Percentiles rank a stretch among this genome's conserved stretches.
Evolutionary conservation across 495 filamentous ascomycete genomes (phyloP).

Genomic region (Sphaerosporella brunnea): DNA sequence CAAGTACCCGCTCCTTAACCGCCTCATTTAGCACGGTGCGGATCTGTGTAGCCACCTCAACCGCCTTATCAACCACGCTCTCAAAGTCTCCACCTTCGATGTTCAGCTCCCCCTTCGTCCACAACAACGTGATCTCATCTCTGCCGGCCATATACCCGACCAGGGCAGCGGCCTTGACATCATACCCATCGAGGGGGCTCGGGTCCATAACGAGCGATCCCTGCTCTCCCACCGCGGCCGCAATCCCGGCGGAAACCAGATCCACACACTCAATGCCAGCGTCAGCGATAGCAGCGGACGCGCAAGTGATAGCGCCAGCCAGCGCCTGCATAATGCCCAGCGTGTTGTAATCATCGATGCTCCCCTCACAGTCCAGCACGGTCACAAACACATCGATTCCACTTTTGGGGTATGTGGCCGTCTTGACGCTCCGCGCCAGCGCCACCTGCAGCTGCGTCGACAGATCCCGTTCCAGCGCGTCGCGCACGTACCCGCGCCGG

Average conservation of each 20-base stretch:
- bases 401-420: constrained; percentile 90
- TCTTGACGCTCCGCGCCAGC: constrained; percentile 71
- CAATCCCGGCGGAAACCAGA: constrained; percentile 72
- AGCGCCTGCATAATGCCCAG: constrained; percentile 81
- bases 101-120: constrained; percentile 62
- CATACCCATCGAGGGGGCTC: constrained; percentile 50
- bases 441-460: constrained; percentile 82
- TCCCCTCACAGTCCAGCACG: constrained; percentile 66
- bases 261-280: constrained; percentile 93
- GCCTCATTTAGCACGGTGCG: constrained; percentile 23
- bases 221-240: constrained; percentile 38
- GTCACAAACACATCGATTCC: constrained; percentile 84
- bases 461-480: constrained; percentile 72
- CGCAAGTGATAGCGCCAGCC: constrained; percentile 80
- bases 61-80: constrained; percentile 30
- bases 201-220: constrained; percentile 56
- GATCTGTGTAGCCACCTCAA: constrained; percentile 23
- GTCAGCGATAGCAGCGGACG: constrained; percentile 87
- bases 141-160: constrained; percentile 75
- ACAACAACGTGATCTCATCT: constrained; percentile 85
- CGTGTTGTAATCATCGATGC: constrained; percentile 31
- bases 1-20: constrained; percentile 20
- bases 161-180: constrained; percentile 62
- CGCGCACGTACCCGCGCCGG: constrained; percentile 71
- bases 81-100: constrained; percentile 35